These are phyloP conservation scores for Kappamyces sp. DNA, from an alignment of 192 early-diverging fungal genomes.

Conservation along the genomic window DNA sequence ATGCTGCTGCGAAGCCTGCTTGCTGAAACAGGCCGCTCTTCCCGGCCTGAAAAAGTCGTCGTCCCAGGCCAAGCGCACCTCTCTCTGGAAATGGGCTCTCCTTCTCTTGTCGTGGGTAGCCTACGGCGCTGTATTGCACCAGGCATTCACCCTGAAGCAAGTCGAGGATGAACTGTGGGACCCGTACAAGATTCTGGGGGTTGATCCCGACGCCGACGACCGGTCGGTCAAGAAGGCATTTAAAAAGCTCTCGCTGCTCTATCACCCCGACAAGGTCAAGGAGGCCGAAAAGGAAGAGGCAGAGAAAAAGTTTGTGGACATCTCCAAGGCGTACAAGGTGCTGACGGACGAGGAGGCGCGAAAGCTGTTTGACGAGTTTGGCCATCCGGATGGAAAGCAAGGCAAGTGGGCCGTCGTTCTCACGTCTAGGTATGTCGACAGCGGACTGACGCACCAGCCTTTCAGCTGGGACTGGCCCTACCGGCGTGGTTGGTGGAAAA, in stretches of 20 bases:
- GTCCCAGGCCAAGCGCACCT: too few species aligned
- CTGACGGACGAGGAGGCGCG: constrained; percentile 88
- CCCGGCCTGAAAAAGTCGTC: neutral
- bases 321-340: constrained; percentile 91
- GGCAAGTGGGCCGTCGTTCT: constrained; percentile 21
- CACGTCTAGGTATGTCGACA: neutral
- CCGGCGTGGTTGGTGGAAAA: constrained; percentile 86
- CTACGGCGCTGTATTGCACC: constrained; percentile 59
- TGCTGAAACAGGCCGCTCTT: neutral
- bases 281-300: constrained; percentile 63
- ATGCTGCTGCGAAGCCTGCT: neutral
- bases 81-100: constrained; percentile 38
- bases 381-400: constrained; percentile 96
- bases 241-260: constrained; percentile 62
- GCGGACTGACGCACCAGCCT: constrained; percentile 38
- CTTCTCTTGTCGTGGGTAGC: constrained; percentile 57
- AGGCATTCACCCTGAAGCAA: constrained; percentile 55
- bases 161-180: constrained; percentile 75
- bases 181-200: constrained; percentile 87
- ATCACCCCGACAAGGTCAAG: constrained; percentile 55
- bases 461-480: constrained; percentile 88
- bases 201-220: constrained; percentile 46
- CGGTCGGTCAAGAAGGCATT: constrained; percentile 63
- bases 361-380: constrained; percentile 90
- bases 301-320: constrained; percentile 71